Evolutionary conservation across 2,329 filamentous ascomycete genomes (phyloP).

Genomic region (Daldinia eschscholtzii): DNA sequence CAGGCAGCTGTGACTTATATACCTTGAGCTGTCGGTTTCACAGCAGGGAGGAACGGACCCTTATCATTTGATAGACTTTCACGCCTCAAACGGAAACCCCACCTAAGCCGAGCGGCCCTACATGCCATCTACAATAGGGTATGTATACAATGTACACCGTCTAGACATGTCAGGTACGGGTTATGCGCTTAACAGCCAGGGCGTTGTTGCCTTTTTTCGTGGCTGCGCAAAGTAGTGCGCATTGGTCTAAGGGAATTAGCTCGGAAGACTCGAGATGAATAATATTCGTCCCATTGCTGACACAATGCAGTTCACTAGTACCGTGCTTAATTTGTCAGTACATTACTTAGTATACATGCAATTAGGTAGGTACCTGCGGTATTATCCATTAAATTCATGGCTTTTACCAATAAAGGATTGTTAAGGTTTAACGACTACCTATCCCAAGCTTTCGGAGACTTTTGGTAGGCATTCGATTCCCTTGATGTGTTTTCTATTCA

Average conservation of each 20-base stretch:
- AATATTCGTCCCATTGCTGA: constrained; percentile 28
- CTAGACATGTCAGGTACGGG: no score
- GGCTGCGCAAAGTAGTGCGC: background rate
- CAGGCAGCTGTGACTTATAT: constrained; percentile 30
- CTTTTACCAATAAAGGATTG: constrained; percentile 5
- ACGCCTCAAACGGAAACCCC: constrained; percentile 43
- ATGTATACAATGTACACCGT: background rate
- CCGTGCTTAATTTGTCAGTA: constrained; percentile 37
- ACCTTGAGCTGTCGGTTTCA: constrained; percentile 25
- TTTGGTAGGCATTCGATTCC: constrained; percentile 19
- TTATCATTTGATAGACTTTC: constrained; percentile 36
- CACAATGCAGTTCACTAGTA: constrained; percentile 12
- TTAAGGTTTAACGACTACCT: constrained; percentile 10
- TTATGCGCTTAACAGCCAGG: background rate
- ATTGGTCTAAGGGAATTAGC: constrained; percentile 4
- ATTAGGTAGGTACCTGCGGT: no score
- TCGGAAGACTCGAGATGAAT: constrained; percentile 29
- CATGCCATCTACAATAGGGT: background rate
- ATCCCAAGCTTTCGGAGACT: constrained; percentile 16
- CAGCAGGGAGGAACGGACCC: constrained; percentile 35
- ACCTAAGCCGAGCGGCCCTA: constrained; percentile 25
- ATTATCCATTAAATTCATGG: background rate
- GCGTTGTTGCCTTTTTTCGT: background rate
- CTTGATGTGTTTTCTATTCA: constrained; percentile 14
- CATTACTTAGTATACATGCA: background rate